Base-by-base conservation (phyloP, 768 basidiomycete genomes). In the Pleurotus tuber-regium region DNA sequence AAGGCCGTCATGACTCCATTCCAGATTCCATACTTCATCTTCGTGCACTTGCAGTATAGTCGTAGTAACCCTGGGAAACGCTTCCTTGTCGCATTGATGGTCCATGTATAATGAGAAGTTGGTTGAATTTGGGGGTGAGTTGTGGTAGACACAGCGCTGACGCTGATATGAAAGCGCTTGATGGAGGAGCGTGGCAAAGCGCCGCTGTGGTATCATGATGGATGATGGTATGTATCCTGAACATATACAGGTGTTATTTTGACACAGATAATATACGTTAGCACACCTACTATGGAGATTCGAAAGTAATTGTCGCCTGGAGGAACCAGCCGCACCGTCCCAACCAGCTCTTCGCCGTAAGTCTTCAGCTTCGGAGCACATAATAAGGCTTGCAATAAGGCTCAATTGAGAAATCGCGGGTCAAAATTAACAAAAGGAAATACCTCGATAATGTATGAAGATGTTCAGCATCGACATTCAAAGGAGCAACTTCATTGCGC, bases 21-120 rank as follows among this genome's bases (percentile, higher is more conserved):
- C 88, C 53, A 98, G 68, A 63, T 89, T 85, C 95, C 96, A 98
- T 36, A 99, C 94, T 65, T 99, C 93, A 63, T 98, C 92, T 9
- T 75, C 79, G 67, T 98, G 96, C 25, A 86, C 90, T 39, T 85
- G 80, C 53, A 98, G 72, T 46, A 94, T 86, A 21, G 88, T 86
- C 2, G 92, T 94, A 10, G 90, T 94, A 21, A 87, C 74, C 39
- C 82, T 79, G 5, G 97, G 97, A 70, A 99, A 98, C 33, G 79
- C 79, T 23, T 81, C 78, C 61, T 86, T 79, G 55, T 84, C 80
- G 70, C 95, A 97, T 47, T 79, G 71, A 63, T 96, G 92, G 66
- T 99, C 94, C 42, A 78, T 76, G 62, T 92, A 92, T 43, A 99
- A 70, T n/a, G 93, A 92, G 63, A 88, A 86, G 26, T 83, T 73